phyloP scores from a whole-genome alignment of 1,284 basidiomycete genomes.

The Leccinum pachyderme region DNA sequence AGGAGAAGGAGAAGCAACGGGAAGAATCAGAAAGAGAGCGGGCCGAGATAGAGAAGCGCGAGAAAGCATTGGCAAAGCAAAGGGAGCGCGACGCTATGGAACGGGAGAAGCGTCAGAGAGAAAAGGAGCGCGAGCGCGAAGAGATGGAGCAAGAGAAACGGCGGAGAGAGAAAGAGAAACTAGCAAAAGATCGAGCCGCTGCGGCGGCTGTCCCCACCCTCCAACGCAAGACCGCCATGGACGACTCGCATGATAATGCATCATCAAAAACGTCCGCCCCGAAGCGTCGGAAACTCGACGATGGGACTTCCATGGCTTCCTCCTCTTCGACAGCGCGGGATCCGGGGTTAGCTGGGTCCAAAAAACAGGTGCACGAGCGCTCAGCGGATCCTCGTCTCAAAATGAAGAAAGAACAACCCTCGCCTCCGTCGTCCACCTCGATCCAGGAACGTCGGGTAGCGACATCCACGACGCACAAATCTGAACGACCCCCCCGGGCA shows the following conservation, averaged over 20 bases:
- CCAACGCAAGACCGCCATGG: constrained; percentile 40
- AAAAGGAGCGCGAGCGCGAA: constrained; percentile 25
- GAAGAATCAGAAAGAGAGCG: constrained; percentile 20
- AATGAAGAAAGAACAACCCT: constrained; percentile 37
- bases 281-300: constrained; percentile 45
- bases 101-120: constrained; percentile 25
- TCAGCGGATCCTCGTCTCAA: constrained; percentile 27
- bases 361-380: constrained; percentile 32
- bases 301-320: constrained; percentile 14
- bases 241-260: constrained; percentile 23
- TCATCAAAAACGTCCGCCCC: constrained; percentile 18
- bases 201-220: constrained; percentile 10
- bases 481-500: constrained; percentile 27
- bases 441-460: constrained; percentile 21
- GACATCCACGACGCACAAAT: constrained; percentile 24
- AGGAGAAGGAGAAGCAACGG: constrained; percentile 23
- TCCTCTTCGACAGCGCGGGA: constrained; percentile 26
- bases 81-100: constrained; percentile 24
- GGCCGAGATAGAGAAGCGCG: constrained; percentile 27
- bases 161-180: constrained; percentile 26
- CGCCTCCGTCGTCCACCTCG: constrained; percentile 1
- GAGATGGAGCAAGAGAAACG: constrained; percentile 26
- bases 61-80: constrained; percentile 19
- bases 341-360: constrained; percentile 23
- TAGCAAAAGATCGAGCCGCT: constrained; percentile 19